These are phyloP conservation scores for Alternaria rosae DNA, from an alignment of 2,329 filamentous ascomycete genomes.

Conservation along the genomic window DNA sequence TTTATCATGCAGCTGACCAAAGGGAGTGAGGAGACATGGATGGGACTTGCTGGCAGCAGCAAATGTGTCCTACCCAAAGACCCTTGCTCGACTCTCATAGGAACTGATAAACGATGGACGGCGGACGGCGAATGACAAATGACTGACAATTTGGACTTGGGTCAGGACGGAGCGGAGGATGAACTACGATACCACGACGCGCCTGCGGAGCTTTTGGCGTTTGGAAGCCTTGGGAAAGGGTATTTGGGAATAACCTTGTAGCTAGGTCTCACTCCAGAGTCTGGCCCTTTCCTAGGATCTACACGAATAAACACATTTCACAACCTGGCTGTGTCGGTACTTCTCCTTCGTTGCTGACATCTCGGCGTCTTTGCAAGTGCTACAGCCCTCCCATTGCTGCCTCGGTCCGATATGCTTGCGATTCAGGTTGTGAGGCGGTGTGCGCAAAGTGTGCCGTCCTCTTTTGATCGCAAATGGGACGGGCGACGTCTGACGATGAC, in stretches of 20 bases:
- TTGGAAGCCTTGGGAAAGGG: neutral
- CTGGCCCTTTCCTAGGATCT: neutral
- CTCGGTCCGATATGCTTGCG: neutral
- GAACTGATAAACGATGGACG: neutral
- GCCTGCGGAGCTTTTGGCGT: neutral
- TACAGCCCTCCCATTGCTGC: neutral
- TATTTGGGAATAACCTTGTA: neutral
- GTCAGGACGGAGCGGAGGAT: neutral
- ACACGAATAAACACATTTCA: neutral
- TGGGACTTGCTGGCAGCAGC: slow-evolving; percentile 1
- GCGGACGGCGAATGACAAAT: neutral
- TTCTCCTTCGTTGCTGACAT: neutral
- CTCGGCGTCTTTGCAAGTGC: neutral
- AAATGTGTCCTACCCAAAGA: neutral
- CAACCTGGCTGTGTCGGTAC: neutral
- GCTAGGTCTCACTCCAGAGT: neutral
- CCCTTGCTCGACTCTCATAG: neutral
- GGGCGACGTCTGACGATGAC: neutral
- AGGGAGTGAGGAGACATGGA: slow-evolving; percentile 10
- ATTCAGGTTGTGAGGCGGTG: slow-evolving; percentile 2
- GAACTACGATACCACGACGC: neutral
- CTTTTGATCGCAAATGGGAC: neutral
- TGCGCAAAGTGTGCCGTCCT: neutral
- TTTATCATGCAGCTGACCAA: slow-evolving; percentile 10
- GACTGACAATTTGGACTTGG: neutral